Base-by-base conservation (phyloP, 176 grass and related monocot species). In the Tillandsia leiboldiana region DNA sequence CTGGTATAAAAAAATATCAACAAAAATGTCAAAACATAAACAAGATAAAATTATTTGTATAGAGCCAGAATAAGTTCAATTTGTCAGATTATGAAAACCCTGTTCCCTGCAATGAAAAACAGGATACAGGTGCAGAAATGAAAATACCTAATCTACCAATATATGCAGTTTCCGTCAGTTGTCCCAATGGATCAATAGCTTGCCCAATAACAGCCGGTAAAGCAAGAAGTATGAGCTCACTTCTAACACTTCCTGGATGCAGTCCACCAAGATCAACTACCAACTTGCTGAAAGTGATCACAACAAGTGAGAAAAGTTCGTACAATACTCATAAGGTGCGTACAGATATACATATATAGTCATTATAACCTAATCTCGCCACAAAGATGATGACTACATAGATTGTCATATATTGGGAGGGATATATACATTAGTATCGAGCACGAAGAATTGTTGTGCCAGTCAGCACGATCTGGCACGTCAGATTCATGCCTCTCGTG, bases 81-180 rank as follows among this genome's bases (percentile, higher is more conserved):
- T 42, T 42, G 33, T 7, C 33, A 42, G 33, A 42, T 42, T 42
- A 42, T 42, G 3, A 5, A 42, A 42, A 42, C 4, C 33, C 33
- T 42, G 33, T 42, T 42, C 33, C 20, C 54, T 59, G 15, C 12
- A 59, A 59, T 17, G 20, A 7, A 59, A 59, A 59, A 59, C 4
- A 59, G 3, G 54, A 59, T 22, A 59, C 9, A 59, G 14, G 1
- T 8, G 20, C 54, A 59, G 9, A 63, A 14, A 81, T 7, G 51
- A 51, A 33, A 72, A 20, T 82, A 96, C 93, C 88, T 89, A 96
- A 83, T 96, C 86, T 86, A 49, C 86, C 93, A 65, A 96, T 85
- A 51, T 92, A 92, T 49, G 86, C 93, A 67, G 93, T 92, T 80
- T 96, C 93, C 93, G 92, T 89, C 75, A 96, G 70, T 64, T 92